These are phyloP conservation scores for Vaccinium darrowii DNA, from an alignment of 148 eudicot genomes.

Conservation along the genomic window DNA sequence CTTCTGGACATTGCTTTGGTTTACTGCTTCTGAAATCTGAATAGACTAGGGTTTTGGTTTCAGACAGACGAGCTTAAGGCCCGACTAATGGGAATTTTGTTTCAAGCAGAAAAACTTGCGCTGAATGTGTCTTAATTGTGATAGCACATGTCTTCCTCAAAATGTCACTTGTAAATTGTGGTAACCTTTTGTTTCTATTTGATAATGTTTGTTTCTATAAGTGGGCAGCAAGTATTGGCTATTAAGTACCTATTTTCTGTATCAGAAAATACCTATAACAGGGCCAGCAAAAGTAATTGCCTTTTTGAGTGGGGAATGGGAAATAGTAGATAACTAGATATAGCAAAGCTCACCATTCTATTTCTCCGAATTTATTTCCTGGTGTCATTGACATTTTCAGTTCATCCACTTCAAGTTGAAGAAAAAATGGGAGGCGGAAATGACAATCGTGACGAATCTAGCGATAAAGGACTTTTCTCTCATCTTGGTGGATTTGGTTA, in stretches of 20 bases:
- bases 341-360: not conserved
- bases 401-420: constrained; percentile 21
- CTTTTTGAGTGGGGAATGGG: not conserved
- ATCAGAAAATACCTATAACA: not conserved
- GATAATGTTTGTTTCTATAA: not conserved
- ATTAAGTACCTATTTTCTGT: not conserved
- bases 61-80: not conserved
- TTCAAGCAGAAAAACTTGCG: not conserved
- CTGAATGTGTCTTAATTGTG: not conserved
- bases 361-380: not conserved
- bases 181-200: not conserved
- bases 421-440: constrained; percentile 41
- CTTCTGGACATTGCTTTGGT: not conserved
- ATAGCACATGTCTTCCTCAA: not conserved
- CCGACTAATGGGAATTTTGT: not conserved
- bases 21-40: not conserved
- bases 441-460: constrained; percentile 18
- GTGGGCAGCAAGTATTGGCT: not conserved
- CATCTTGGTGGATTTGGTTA: constrained; percentile 34
- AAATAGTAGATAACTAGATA: not conserved
- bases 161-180: not conserved
- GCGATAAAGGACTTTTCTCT: constrained; percentile 45
- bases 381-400: not conserved
- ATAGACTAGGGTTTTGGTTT: not conserved
- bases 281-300: not conserved